Evolutionary conservation across 2,329 filamentous ascomycete genomes (phyloP), one percentile per base, ranked within the genome.

Genomic region (Aspergillus fumigatiaffinis): DNA sequence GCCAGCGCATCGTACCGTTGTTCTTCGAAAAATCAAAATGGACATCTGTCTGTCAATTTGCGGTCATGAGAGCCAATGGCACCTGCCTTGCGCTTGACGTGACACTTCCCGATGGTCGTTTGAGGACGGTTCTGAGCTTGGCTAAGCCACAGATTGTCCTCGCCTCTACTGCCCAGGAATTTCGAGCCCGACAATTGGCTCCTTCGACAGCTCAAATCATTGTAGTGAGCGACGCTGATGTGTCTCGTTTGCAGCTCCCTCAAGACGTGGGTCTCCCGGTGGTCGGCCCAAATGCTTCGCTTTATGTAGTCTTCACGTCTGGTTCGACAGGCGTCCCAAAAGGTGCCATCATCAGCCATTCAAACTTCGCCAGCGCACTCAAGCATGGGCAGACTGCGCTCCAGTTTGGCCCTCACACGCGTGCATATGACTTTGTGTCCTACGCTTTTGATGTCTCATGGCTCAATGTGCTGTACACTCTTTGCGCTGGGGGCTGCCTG

Each of bases 291-390:
- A 7, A 41, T 8, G 51, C 53, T 21, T 25, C 44, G 2, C 26
- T 50, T 12, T 87, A 83, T 65, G 76, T 84, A 2, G 76, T 86
- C 6, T 82, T 86, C 60, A 80, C 78, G 2, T 79, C 79, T 1
- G 79, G 80, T 0, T 79, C 80, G 1, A 79, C 80, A 1, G 77
- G 77, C 48, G 76, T 74, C 41, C 80, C 81, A 0, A 82, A 82
- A 56, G 84, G 84, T 1, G 78, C 85, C 20, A 80, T 84, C 50
- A 83, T 86, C 60, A 81, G 80, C 3, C 85, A 88, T 62, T 72
- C 72, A 0, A 78, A 82, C 0, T 74, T 86, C 1, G 79, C 82
- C 1, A 81, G 82, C 0, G 75, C 77, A 0, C 78, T 81, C 51
- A 61, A 76, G 1, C 74, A 76, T 0, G 80, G 84, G 58, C 79